These are phyloP conservation scores for Agaricales sp. DNA, from an alignment of 1,284 basidiomycete genomes.

Conservation along the genomic window DNA sequence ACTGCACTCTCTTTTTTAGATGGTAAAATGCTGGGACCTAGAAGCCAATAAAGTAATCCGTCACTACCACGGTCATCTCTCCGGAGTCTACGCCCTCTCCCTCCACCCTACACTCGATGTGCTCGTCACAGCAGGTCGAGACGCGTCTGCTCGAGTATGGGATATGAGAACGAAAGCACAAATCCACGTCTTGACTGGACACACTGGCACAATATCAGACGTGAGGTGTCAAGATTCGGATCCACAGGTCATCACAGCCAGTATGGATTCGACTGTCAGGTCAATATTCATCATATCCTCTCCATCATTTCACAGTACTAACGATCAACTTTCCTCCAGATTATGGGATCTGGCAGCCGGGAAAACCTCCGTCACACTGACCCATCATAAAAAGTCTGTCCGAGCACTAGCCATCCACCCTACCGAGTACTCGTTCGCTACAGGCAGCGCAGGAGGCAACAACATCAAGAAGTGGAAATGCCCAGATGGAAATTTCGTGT, in stretches of 20 bases:
- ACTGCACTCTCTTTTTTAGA: conserved; percentile 36
- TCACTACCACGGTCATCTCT: conserved; percentile 96
- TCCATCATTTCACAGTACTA: conserved; percentile 1
- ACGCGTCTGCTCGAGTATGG: conserved; percentile 95
- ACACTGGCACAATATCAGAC: conserved; percentile 89
- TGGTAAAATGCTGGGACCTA: conserved; percentile 99
- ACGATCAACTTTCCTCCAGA: conserved; percentile 25
- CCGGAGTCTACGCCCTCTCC: conserved; percentile 86
- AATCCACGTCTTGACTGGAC: conserved; percentile 88
- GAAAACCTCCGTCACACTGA: conserved; percentile 90
- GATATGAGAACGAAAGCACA: conserved; percentile 98
- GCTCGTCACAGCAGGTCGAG: conserved; percentile 89
- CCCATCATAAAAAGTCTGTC: conserved; percentile 98
- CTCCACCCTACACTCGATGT: conserved; percentile 95
- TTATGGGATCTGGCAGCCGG: conserved; percentile 99
- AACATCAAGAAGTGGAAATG: conserved; percentile 99
- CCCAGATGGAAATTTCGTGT: conserved; percentile 90
- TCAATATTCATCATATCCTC: conserved; percentile 22
- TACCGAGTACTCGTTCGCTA: conserved; percentile 93
- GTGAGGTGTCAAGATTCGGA: conserved; percentile 95
- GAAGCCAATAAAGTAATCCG: conserved; percentile 99
- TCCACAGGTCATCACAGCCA: conserved; percentile 95
- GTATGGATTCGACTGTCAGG: conserved; percentile 96
- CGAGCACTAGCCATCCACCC: conserved; percentile 91
- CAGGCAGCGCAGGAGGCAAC: conserved; percentile 90